Percentiles rank a stretch among this genome's conserved stretches.
Conservation (phyloP, 495 filamentous ascomycete genomes). For the Trypethelium eluteriae region DNA sequence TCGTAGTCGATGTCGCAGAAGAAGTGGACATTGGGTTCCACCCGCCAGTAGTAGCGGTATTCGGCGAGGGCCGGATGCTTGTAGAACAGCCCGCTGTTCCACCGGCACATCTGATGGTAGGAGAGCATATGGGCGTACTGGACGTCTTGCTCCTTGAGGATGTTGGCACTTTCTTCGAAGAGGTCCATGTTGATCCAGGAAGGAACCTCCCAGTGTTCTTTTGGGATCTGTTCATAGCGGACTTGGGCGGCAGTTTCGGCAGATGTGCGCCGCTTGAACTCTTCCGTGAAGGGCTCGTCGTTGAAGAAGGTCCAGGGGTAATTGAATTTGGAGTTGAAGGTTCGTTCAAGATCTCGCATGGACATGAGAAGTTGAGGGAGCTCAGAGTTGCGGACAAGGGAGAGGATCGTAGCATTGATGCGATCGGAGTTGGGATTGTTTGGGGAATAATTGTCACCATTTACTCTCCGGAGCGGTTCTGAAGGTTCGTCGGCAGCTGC, state of each 20-base stretch:
- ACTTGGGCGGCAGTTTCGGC: slow-evolving; percentile 77
- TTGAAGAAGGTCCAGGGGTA: slow-evolving; percentile 99
- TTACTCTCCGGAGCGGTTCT: slow-evolving; percentile 59
- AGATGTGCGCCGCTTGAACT: slow-evolving; percentile 77
- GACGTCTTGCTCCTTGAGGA: slow-evolving; percentile 74
- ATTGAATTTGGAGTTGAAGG: slow-evolving; percentile 98
- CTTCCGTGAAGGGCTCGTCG: slow-evolving; percentile 80
- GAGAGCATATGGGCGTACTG: slow-evolving; percentile 83
- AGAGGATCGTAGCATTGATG: slow-evolving; percentile 86
- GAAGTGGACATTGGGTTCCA: slow-evolving; percentile 98
- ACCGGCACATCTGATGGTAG: slow-evolving; percentile 99
- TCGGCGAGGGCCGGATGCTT: slow-evolving; percentile 81
- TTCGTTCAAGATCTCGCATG: slow-evolving; percentile 86
- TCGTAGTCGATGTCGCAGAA: slow-evolving; percentile 99
- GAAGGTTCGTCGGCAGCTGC: slow-evolving; percentile 77
- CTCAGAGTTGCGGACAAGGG: slow-evolving; percentile 91
- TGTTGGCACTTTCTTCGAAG: slow-evolving; percentile 72
- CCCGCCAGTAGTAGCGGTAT: slow-evolving; percentile 94
- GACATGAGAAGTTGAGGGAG: slow-evolving; percentile 70
- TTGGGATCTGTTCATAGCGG: slow-evolving; percentile 80
- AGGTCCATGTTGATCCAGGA: slow-evolving; percentile 85
- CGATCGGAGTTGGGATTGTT: slow-evolving; percentile 66
- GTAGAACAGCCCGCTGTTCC: slow-evolving; percentile 98
- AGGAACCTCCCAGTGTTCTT: slow-evolving; percentile 89
- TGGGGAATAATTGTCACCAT: slow-evolving; percentile 61